Conservation (phyloP, 1,284 basidiomycete species). For the Apiotrichum akiyoshidainum region DNA sequence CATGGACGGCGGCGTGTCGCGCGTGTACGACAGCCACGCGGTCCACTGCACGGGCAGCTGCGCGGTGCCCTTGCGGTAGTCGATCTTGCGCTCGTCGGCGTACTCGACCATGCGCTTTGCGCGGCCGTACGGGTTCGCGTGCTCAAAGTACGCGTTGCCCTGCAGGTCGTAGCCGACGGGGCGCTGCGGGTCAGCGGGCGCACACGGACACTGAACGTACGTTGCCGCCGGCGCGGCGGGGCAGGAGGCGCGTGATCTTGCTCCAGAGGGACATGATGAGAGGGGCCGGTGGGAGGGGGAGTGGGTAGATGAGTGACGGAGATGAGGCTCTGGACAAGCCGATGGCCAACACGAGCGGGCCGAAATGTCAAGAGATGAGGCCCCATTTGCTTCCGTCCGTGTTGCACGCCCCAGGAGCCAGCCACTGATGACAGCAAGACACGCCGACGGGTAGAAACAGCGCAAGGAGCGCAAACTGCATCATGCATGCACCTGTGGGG, state of each 20-base stretch:
- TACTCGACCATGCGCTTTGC: slow-evolving; percentile 35
- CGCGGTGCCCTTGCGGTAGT: slow-evolving; percentile 31
- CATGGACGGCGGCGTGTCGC: slow-evolving; percentile 33
- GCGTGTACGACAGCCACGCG: slow-evolving; percentile 38
- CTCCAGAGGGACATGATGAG: slow-evolving; percentile 7
- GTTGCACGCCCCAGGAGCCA: no score
- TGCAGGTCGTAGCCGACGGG: slow-evolving; percentile 24
- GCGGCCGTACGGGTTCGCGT: slow-evolving; percentile 28
- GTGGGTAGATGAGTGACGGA: no score
- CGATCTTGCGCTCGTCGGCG: slow-evolving; percentile 16
- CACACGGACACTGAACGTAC: not conserved
- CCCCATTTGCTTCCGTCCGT: no score
- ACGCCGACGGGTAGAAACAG: no score
- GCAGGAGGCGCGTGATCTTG: not conserved
- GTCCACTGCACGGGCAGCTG: slow-evolving; percentile 42
- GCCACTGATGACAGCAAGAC: no score
- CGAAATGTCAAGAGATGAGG: no score
- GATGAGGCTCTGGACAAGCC: no score
- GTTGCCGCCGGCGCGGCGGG: not conserved
- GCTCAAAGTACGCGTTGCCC: slow-evolving; percentile 36
- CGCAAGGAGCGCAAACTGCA: no score
- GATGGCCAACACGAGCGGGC: no score
- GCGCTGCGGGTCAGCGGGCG: slow-evolving; percentile 7
- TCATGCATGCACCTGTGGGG: no score
- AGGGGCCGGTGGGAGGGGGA: no score